Conservation (phyloP, 176 grass and related monocot species). For the Avena atlantica region DNA sequence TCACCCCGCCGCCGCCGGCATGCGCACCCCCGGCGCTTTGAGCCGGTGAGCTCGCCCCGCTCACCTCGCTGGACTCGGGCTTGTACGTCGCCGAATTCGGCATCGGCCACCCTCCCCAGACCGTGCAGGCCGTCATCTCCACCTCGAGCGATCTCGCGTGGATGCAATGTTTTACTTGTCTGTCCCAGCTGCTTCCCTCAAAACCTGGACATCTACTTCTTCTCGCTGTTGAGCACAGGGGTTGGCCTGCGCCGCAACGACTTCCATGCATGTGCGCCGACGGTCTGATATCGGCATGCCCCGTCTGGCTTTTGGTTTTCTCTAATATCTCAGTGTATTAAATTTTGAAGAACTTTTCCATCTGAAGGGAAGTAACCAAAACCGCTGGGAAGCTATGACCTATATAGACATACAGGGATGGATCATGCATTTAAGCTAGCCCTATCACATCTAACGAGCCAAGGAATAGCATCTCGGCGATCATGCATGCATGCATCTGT, state of each 20-base stretch:
- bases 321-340: too few relatives aligned
- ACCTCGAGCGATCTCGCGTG: background rate
- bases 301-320: too few relatives aligned
- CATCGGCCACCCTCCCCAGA: slow-evolving; percentile 23
- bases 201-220: slow-evolving; percentile 26
- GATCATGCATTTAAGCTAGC: too few relatives aligned
- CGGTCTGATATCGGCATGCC: too few relatives aligned
- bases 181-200: background rate
- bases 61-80: background rate
- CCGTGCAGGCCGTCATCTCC: background rate
- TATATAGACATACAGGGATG: too few relatives aligned
- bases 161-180: background rate
- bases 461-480: too few relatives aligned
- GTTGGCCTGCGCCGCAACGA: background rate
- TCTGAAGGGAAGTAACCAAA: too few relatives aligned
- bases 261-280: background rate
- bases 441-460: too few relatives aligned
- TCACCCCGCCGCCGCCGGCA: background rate
- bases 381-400: too few relatives aligned
- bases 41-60: background rate
- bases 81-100: slow-evolving; percentile 22
- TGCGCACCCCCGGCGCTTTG: background rate
- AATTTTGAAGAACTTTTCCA: too few relatives aligned
- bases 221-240: background rate
- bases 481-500: too few relatives aligned